These are phyloP conservation scores for Cutaneotrichosporon cyanovorans DNA, from an alignment of 1,284 basidiomycete species.

Conservation along the genomic window DNA sequence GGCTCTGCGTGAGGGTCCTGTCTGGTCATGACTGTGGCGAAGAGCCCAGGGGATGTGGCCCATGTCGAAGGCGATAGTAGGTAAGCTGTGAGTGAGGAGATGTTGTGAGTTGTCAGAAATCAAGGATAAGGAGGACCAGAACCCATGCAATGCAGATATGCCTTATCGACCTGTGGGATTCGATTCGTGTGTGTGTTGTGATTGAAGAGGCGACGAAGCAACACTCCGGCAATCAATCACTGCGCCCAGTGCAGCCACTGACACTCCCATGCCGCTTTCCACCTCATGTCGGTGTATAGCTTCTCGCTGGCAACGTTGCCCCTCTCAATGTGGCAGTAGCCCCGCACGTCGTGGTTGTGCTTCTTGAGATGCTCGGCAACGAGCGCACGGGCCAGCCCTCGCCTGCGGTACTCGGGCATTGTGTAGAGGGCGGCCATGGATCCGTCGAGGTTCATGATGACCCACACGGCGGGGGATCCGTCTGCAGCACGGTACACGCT, in stretches of 20 bases:
- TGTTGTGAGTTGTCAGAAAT: too few species aligned
- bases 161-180: too few species aligned
- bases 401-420: slow-evolving; percentile 15
- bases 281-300: slow-evolving; percentile 21
- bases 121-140: too few species aligned
- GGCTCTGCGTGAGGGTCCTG: too few species aligned
- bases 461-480: slow-evolving; percentile 14
- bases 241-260: slow-evolving; percentile 13
- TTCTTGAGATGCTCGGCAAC: slow-evolving; percentile 11
- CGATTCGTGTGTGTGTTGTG: too few species aligned
- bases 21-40: too few species aligned
- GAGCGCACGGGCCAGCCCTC: slow-evolving; percentile 23
- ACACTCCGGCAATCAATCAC: too few species aligned
- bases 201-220: too few species aligned
- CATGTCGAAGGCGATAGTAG: too few species aligned
- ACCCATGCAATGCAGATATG: too few species aligned
- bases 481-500: slow-evolving; percentile 10
- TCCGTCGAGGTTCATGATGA: slow-evolving; percentile 23
- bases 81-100: too few species aligned
- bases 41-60: too few species aligned
- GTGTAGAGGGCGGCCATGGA: slow-evolving; percentile 25
- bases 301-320: slow-evolving; percentile 17
- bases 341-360: background rate
- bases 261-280: slow-evolving; percentile 15
- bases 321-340: slow-evolving; percentile 15